These are phyloP conservation scores for Colletotrichum somersetense DNA, from an alignment of 2,329 filamentous ascomycete species.

Conservation along the genomic window DNA sequence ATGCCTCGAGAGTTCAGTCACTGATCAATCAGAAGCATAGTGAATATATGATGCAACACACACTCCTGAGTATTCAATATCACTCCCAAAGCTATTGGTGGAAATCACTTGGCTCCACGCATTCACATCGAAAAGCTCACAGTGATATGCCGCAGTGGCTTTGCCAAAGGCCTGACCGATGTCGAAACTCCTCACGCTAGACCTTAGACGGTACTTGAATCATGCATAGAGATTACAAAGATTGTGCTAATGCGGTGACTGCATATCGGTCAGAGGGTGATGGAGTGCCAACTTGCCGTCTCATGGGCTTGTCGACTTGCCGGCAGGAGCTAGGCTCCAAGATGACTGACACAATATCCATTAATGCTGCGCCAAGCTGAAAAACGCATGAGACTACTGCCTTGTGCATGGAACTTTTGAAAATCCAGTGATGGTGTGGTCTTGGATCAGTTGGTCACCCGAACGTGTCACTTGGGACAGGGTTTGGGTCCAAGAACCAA, in stretches of 20 bases:
- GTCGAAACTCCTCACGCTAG: background rate
- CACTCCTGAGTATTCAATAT: too few relatives aligned
- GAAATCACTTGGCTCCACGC: too few relatives aligned
- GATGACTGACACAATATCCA: background rate
- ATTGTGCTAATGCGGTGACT: background rate
- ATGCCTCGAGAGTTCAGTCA: too few relatives aligned
- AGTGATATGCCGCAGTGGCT: background rate
- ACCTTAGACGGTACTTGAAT: background rate
- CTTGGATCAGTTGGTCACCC: background rate
- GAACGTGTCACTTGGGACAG: too few relatives aligned
- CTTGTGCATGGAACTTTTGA: background rate
- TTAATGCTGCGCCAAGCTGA: background rate
- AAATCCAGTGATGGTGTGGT: background rate
- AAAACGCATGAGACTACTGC: background rate
- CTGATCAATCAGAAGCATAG: too few relatives aligned
- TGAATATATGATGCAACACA: too few relatives aligned
- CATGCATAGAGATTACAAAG: background rate
- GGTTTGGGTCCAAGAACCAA: too few relatives aligned
- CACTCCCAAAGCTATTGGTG: too few relatives aligned
- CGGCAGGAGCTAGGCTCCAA: background rate
- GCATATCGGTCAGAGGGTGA: background rate
- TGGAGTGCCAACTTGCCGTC: background rate
- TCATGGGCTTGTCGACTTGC: background rate
- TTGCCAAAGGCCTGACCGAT: background rate
- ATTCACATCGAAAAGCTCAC: too few relatives aligned